Base-by-base conservation (phyloP, 106 monocot species). In the Phalaenopsis aphrodite region DNA sequence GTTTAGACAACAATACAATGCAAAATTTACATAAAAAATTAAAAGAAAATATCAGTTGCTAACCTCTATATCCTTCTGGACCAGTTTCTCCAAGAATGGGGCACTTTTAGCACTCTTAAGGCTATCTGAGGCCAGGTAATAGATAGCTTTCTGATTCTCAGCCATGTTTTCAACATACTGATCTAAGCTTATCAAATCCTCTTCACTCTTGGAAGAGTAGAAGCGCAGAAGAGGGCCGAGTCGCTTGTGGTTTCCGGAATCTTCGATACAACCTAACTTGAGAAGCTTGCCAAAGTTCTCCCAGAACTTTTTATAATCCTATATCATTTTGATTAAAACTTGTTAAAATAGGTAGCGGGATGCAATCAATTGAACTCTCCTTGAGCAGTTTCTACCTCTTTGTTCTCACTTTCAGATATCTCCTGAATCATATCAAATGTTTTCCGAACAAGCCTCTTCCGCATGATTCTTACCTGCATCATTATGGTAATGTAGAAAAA, bases 351-450 rank as follows among this genome's bases (percentile, higher is more conserved):
- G 30, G 76, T 49, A 36, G 48, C 30, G 30, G 24, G 36, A 75
- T n/a, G 78, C 1, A 58, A 3, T 58, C 38, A 71, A n/a, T 52
- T 39, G 3, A 41, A 52, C 15, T 21, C n/a, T 7, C 72, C 17
- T 38, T 61, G 18, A 79, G 38, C 24, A 19, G 24, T 55, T 11
- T 46, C 6, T 77, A 95, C 98, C 94, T 95, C 99, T 87, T 95
- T 91, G 76, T 91, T 83, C 76, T 99, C 99, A 80, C 79, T 83
- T 82, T 91, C 91, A 79, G 99, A 85, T 24, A 99, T 83, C 11
- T 93, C 99, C 84, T 99, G 89, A 86, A 99, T 99, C 99, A 99
- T 95, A 85, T 99, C 99, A 88, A 99, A 95, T 47, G 95, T 93
- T 85, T 99, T 99, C 77, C 99, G 89, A 30, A 99, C 99, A 83